Evolutionary conservation across 2,329 filamentous ascomycete genomes (phyloP), one percentile per base, ranked within the genome.

Genomic region (Sporothrix humicola): DNA sequence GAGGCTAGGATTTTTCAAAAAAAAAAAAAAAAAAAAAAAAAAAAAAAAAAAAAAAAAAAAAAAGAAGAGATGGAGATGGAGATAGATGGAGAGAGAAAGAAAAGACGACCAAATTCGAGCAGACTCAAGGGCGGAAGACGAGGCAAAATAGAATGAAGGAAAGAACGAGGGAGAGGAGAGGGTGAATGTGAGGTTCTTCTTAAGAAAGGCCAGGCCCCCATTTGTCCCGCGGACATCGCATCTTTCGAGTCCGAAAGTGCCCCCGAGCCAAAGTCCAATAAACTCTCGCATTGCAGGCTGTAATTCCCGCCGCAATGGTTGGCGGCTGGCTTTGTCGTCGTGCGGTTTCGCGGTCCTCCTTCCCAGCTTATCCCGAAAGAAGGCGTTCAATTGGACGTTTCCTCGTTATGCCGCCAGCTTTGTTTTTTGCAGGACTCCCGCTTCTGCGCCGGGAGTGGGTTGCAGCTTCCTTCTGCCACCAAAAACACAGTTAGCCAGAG

Each of bases 371-470:
- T 26, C 12, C 20, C 23, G 54, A 58, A 37, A 37, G 12, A 26
- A 15, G 52, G 31, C 4, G 31, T 6, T 37, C 31, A 7, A 37
- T 37, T 37, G 31, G 31, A 26, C 12, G 2, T 23, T 48, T 26
- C n/a, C 20, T 42, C 48, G 42, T 26, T 48, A 13, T 26, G 61
- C n/a, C 15, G 26, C 23, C 54, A 31, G 54, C 54, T 37, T 10
- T 48, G 10, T 48, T 48, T 3, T 58, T 8, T 56, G 66, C 15
- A 20, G 26, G 17, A 20, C 66, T 69, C 65, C 48, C 23, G 48
- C n/a, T 54, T 8, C 66, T 54, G 17, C 31, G 66, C 66, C 48
- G 66, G 48, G n/a, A 69, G 66, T 69, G 26, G 61, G 66, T 50
- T 69, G 48, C 5, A 69, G 48, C 66, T 69, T 26, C 37, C 15